Conservation (phyloP, 1,284 basidiomycete genomes). For the Sporisorium graminicola region DNA sequence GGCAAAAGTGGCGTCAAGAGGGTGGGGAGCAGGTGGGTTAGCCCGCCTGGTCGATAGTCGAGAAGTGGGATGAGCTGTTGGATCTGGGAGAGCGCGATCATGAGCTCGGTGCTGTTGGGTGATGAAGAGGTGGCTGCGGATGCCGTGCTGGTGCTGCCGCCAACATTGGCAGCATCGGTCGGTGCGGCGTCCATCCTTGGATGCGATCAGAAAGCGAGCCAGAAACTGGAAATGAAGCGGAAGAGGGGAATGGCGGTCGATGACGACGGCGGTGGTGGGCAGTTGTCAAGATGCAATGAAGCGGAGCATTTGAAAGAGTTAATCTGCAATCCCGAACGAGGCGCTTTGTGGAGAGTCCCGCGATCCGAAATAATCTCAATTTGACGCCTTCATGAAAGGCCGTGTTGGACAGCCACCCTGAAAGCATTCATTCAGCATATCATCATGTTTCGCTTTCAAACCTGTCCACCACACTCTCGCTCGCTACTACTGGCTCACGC, state of each 20-base stretch:
- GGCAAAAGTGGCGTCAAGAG: slow-evolving; percentile 34
- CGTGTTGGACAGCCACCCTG: slow-evolving; percentile 5
- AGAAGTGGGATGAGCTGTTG: slow-evolving; percentile 49
- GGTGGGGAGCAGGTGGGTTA: slow-evolving; percentile 28
- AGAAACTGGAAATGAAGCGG: slow-evolving; percentile 2
- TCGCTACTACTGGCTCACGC: background rate
- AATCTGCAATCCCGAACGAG: background rate
- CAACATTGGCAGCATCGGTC: background rate
- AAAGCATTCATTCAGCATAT: background rate
- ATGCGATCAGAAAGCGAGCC: background rate
- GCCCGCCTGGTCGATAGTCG: slow-evolving; percentile 41
- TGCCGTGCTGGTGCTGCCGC: background rate
- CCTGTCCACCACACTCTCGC: no score
- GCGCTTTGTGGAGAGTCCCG: slow-evolving; percentile 15
- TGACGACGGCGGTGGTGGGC: slow-evolving; percentile 1
- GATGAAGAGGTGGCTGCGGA: background rate
- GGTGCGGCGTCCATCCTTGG: slow-evolving; percentile 3
- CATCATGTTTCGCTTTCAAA: no score
- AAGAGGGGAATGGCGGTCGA: background rate
- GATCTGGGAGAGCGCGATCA: slow-evolving; percentile 47
- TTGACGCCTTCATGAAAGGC: background rate
- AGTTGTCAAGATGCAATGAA: background rate
- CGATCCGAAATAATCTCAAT: background rate
- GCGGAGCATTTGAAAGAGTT: background rate
- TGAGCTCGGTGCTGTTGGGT: slow-evolving; percentile 45